phyloP scores from a whole-genome alignment of 2,329 filamentous ascomycete genomes.

The Dryadomyces sulphureus region DNA sequence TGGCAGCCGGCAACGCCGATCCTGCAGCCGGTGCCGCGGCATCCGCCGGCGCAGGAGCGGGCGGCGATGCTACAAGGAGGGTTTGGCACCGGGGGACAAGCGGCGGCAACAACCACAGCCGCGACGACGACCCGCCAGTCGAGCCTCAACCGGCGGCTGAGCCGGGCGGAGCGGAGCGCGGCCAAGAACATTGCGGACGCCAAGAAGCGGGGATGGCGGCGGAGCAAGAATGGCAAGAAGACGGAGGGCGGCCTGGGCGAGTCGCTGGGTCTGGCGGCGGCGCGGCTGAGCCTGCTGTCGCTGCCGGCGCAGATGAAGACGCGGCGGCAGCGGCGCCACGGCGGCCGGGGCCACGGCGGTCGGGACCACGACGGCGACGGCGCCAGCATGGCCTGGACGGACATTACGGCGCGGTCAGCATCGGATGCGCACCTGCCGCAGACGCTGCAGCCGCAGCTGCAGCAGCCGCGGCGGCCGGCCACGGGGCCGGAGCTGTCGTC shows the following conservation, averaged over 20 bases:
- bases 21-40: slow-evolving; percentile 36
- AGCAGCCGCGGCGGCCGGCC: not conserved
- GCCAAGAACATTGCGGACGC: slow-evolving; percentile 49
- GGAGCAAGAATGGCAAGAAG: slow-evolving; percentile 23
- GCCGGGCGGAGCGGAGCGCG: slow-evolving; percentile 44
- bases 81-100: slow-evolving; percentile 27
- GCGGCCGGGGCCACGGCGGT: not conserved
- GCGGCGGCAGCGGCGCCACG: not conserved
- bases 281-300: not conserved
- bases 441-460: not conserved
- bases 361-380: slow-evolving; percentile 8
- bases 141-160: slow-evolving; percentile 31
- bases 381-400: slow-evolving; percentile 28
- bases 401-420: slow-evolving; percentile 14
- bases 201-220: slow-evolving; percentile 37
- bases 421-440: not conserved
- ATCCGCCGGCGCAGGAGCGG: slow-evolving; percentile 25
- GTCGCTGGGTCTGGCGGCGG: not conserved
- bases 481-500: slow-evolving; percentile 7
- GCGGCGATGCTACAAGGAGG: slow-evolving; percentile 26
- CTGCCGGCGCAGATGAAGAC: not conserved
- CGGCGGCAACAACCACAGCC: slow-evolving; percentile 12
- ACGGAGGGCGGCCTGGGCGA: not conserved
- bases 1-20: slow-evolving; percentile 28
- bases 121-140: slow-evolving; percentile 21